Evolutionary conservation across 768 basidiomycete genomes (phyloP), one percentile per base, ranked within the genome.

Genomic region (Cytidiella melzeri): DNA sequence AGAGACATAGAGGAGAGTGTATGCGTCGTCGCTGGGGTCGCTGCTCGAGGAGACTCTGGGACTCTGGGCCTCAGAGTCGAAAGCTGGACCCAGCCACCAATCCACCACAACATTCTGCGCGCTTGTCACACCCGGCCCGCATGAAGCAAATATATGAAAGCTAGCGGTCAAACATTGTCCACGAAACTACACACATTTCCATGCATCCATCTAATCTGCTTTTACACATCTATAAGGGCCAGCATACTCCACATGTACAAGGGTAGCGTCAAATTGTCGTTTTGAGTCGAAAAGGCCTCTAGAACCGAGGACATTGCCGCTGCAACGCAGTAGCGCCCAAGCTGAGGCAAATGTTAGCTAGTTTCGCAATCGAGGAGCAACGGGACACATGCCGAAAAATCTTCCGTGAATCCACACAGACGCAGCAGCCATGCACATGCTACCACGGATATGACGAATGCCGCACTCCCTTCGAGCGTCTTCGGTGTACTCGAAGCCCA

Each of bases 181-280:
- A n/a, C n/a, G n/a, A n/a, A n/a, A n/a, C n/a, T n/a, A n/a, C n/a
- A n/a, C n/a, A n/a, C n/a, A n/a, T n/a, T n/a, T n/a, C n/a, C n/a
- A n/a, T n/a, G n/a, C n/a, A n/a, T n/a, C n/a, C n/a, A n/a, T n/a
- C n/a, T n/a, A n/a, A n/a, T n/a, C n/a, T 34, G 19, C 3, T 43
- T 23, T 51, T 61, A 64, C 50, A 75, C 69, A 46, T 69, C 73
- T 5, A 75, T 71, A 43, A 92, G 67, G 26, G 84, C 83, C 27
- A 92, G 71, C 69, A 92, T 73, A 62, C 88, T 87, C 92, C 93
- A 99, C 73, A 94, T 83, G 65, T 87, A 98, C 67, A 98, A 69
- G n/a, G 96, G 95, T 54, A 99, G 72, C 37, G 90, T 92, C 56
- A 99, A 73, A 68, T 99, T 99, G 69, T 99, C 96, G 67, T 98